A percentile compares a stretch with the other conserved stretches of the same genome.
Conservation (phyloP, 2,329 filamentous ascomycete species). For the Exophiala phaeomuriformis region DNA sequence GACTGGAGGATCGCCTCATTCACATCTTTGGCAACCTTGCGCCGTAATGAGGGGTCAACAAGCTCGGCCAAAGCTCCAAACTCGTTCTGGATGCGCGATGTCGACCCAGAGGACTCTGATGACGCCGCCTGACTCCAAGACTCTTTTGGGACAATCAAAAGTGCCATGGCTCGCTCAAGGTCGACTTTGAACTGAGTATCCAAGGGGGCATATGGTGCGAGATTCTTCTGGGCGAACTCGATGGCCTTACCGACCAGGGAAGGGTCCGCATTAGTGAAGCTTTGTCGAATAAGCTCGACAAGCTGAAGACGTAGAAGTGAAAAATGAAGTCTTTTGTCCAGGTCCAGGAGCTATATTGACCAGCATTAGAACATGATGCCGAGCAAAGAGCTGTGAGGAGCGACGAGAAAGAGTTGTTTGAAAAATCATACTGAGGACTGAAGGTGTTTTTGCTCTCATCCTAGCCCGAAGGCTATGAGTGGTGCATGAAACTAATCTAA, state of each 20-base stretch:
- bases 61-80: slow-evolving; percentile 57
- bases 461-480: slow-evolving; percentile 88
- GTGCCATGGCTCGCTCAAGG: slow-evolving; percentile 84
- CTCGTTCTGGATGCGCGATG: slow-evolving; percentile 20
- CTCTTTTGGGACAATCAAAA: slow-evolving; percentile 81
- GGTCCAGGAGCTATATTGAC: slow-evolving; percentile 68
- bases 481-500: slow-evolving; percentile 99
- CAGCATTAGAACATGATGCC: slow-evolving; percentile 5
- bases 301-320: slow-evolving; percentile 82
- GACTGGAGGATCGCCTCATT: slow-evolving; percentile 78
- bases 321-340: slow-evolving; percentile 77
- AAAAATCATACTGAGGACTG: slow-evolving; percentile 78
- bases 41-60: slow-evolving; percentile 69
- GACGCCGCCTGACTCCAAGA: slow-evolving; percentile 50
- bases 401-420: slow-evolving; percentile 16
- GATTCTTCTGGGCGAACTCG: slow-evolving; percentile 76
- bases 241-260: slow-evolving; percentile 73
- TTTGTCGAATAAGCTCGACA: slow-evolving; percentile 75
- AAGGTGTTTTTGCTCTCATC: slow-evolving; percentile 81
- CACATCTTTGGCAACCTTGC: slow-evolving; percentile 76
- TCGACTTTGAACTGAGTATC: slow-evolving; percentile 76
- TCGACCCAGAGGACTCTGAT: slow-evolving; percentile 4
- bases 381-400: slow-evolving; percentile 6
- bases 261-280: slow-evolving; percentile 52
- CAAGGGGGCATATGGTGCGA: slow-evolving; percentile 78